Conservation (phyloP, 495 filamentous ascomycete genomes). For the Hypoxylon fuscum region DNA sequence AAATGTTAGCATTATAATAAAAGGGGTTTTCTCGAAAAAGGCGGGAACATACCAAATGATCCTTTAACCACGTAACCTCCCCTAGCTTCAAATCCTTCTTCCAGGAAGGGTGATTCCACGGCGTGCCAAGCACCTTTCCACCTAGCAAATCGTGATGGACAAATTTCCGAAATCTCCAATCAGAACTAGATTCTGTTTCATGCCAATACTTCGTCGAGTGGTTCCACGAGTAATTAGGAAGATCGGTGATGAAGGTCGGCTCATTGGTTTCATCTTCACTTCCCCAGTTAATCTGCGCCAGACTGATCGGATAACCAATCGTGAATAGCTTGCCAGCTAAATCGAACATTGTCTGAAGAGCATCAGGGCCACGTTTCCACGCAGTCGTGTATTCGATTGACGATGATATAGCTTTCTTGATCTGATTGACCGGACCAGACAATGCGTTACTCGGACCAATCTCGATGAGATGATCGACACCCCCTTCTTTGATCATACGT, state of each 20-base stretch:
- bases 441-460: constrained; percentile 61
- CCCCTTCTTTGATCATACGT: constrained; percentile 17
- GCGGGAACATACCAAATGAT: constrained; percentile 31
- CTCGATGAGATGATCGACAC: constrained; percentile 53
- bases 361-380: constrained; percentile 26
- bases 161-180: constrained; percentile 31
- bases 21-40: background rate
- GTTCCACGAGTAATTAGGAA: constrained; percentile 57
- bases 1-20: background rate
- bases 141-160: constrained; percentile 30
- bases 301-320: background rate
- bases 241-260: constrained; percentile 17
- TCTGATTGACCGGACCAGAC: constrained; percentile 55
- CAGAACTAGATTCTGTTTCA: constrained; percentile 41
- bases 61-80: constrained; percentile 49
- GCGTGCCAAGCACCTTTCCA: constrained; percentile 8
- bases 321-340: constrained; percentile 43
- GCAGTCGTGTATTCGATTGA: background rate
- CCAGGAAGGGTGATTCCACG: constrained; percentile 36
- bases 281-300: background rate
- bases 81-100: constrained; percentile 38
- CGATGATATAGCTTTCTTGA: constrained; percentile 9
- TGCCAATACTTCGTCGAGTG: constrained; percentile 47
- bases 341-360: constrained; percentile 32
- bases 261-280: background rate